These are phyloP conservation scores for Trichoderma parareesei DNA, from an alignment of 495 filamentous ascomycete genomes.

Conservation along the genomic window DNA sequence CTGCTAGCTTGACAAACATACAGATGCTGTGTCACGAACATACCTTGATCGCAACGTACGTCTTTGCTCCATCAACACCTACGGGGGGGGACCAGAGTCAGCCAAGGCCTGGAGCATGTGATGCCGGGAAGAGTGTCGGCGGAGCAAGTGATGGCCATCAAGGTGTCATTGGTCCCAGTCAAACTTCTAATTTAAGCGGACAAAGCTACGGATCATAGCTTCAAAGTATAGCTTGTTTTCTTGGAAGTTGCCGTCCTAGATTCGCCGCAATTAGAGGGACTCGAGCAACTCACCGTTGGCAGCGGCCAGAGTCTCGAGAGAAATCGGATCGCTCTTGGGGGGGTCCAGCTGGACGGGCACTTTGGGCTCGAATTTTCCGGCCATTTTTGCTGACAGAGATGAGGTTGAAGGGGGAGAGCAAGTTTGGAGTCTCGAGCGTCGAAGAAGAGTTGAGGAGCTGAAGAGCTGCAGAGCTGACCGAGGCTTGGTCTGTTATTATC, in stretches of 20 bases:
- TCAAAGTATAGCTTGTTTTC: too few relatives aligned
- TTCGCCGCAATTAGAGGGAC: neutral
- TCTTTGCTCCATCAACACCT: slow-evolving; percentile 57
- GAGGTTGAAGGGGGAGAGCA: neutral
- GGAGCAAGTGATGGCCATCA: neutral
- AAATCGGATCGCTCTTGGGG: slow-evolving; percentile 82
- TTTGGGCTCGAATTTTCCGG: slow-evolving; percentile 79
- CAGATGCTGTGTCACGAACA: neutral
- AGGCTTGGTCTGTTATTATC: neutral
- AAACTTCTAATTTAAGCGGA: neutral
- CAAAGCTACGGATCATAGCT: too few relatives aligned
- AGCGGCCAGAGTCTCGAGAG: slow-evolving; percentile 61
- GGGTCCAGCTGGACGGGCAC: slow-evolving; percentile 69
- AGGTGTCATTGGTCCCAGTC: neutral
- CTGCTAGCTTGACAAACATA: neutral
- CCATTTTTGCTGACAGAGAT: slow-evolving; percentile 27
- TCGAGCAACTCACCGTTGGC: slow-evolving; percentile 60
- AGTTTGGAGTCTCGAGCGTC: too few relatives aligned
- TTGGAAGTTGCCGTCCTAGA: too few relatives aligned
- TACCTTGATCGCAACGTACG: slow-evolving; percentile 88
- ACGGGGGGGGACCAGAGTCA: slow-evolving; percentile 15
- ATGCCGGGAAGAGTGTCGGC: neutral
- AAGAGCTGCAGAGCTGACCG: neutral
- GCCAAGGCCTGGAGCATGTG: neutral
- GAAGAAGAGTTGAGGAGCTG: neutral